phyloP scores from a whole-genome alignment of 306 rosid genomes.

The Quercus suber region DNA sequence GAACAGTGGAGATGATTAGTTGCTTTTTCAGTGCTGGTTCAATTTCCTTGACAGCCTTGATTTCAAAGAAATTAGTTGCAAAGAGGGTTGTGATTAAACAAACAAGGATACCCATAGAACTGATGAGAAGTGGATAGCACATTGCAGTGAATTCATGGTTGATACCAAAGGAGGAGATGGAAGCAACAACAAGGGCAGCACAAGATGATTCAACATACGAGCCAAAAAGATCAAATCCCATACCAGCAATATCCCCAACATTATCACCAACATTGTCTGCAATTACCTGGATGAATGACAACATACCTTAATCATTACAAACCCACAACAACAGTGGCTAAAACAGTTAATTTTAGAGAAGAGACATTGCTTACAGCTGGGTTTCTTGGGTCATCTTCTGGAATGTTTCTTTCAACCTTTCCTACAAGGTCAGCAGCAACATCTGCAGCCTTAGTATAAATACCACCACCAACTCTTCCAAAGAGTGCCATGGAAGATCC shows the following conservation, averaged over 20 bases:
- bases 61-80: conserved; percentile 80
- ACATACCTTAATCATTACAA: conserved; percentile 5
- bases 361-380: conserved; percentile 63
- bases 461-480: conserved; percentile 83
- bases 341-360: neutral
- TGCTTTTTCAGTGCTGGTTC: conserved; percentile 78
- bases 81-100: conserved; percentile 77
- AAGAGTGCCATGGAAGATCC: conserved; percentile 85
- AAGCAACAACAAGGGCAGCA: conserved; percentile 85
- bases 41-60: conserved; percentile 79
- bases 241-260: conserved; percentile 83
- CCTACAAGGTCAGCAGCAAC: conserved; percentile 86
- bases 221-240: conserved; percentile 87
- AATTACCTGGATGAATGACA: conserved; percentile 53
- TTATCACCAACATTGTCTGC: conserved; percentile 89
- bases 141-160: conserved; percentile 73
- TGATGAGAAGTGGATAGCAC: conserved; percentile 70
- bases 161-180: conserved; percentile 78
- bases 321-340: neutral
- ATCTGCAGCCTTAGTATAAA: conserved; percentile 85
- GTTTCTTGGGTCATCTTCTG: conserved; percentile 85
- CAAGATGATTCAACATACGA: conserved; percentile 86
- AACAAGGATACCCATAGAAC: conserved; percentile 68
- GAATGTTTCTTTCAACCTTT: conserved; percentile 73
- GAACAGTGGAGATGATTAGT: conserved; percentile 67